Base-by-base conservation (phyloP, 768 basidiomycete species). In the Boletus sp. region DNA sequence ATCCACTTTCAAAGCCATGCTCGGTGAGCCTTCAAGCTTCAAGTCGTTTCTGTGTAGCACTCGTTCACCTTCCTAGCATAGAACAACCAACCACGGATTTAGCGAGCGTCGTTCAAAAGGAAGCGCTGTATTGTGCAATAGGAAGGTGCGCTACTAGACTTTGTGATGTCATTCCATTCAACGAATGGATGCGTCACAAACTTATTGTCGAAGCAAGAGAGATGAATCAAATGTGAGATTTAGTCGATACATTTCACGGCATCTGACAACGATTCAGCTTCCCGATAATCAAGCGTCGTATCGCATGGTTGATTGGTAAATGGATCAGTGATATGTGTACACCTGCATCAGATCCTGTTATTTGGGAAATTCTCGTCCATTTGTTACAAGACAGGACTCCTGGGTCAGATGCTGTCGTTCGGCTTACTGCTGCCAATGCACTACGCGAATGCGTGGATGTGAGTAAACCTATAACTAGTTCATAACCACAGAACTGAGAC, bases 271-370 rank as follows among this genome's bases (percentile, higher is more conserved):
- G 37, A 10, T 39, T 29, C 53, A 96, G 94, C 53, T 93, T 88
- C 66, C 88, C 90, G 1, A 89, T 98, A 50, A 82, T 98, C 56
- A 96, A 98, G 70, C 83, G 93, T n/a, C 83, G 95, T 32, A 88
- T 98, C 59, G 93, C 95, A 1, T 97, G 94, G 93, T 75, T 98
- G 5, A 80, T 98, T 43, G 94, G 95, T 25, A 88, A 86, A 77
- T 93, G 92, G 89, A 79, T 93, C 33, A 75, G 82, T 14, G 88
- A 93, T 44, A 78, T 81, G 53, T 84, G 83, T 57, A 70, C 79
- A 19, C 74, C 79, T 14, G 77, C 83, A 1, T 81, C 82, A 43
- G 83, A 87, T 55, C 74, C 82, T 2, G 72, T 77, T 50, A 74
- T 94, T 29, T 98, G 93, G 92, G 81, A 90, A 57, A 79, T 93